Base-by-base conservation (phyloP, 495 filamentous ascomycete genomes). In the Elasticomyces elasticus region DNA sequence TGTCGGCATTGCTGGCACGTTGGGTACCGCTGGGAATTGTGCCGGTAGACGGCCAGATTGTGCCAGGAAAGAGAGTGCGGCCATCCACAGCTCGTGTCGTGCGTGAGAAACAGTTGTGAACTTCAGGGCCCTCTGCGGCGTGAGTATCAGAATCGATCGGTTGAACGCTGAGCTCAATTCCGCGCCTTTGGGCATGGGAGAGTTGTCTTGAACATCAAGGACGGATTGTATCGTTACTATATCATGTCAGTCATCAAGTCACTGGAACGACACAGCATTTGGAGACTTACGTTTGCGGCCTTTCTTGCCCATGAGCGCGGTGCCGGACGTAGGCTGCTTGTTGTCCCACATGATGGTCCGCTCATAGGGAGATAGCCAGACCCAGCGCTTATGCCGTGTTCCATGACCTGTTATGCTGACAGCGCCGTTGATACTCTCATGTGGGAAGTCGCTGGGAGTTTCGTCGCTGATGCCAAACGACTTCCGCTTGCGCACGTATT, bases 311-410 rank as follows among this genome's bases (percentile, higher is more conserved):
- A 97, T 75, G 67, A 97, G 71, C 22, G 92, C 90, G 62, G 80
- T 84, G 26, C 86, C 87, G 59, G 83, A 86, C 20, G 83, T 86
- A 20, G 92, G 92, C 69, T 97, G 94, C 75, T 95, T 95, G 77
- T 85, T 94, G 68, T 91, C 95, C 92, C 92, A 98, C 71, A 98
- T 87, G 45, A 98, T 89, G 10, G 89, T 82, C 35, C 89, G 79
- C 69, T 98, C 92, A 64, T 96, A 96, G 15, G 92, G 92, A 12
- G 89, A 90, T 28, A 98, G 77, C 92, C 92, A 98, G 15, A 98
- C 94, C 92, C 92, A 98, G 70, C 92, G 79, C 70, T 92, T 96
- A 61, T 98, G 92, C 35, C 94, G 68, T n/a, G 77, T 73, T 26
- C 80, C 80, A 55, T 73, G 77, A 63, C 70, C 71, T 13, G 74